Percentiles rank a stretch among this genome's conserved stretches.
Conservation (phyloP, 2,329 filamentous ascomycete genomes). For the Penicillium sp. region DNA sequence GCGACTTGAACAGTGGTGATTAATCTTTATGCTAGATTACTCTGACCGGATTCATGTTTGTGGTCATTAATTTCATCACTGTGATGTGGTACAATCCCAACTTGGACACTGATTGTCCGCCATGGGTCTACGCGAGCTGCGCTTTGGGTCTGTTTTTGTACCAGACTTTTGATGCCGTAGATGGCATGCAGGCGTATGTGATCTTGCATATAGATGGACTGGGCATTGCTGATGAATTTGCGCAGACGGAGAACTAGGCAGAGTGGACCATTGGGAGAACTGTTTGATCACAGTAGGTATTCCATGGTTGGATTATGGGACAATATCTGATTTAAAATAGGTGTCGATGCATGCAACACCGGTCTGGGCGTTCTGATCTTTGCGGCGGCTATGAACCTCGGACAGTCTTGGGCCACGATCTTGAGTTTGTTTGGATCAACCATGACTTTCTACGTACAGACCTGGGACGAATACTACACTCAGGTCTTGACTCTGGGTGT, state of each 20-base stretch:
- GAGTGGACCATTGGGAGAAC: constrained; percentile 88
- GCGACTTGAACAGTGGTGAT: not conserved
- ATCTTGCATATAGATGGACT: not conserved
- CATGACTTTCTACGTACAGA: constrained; percentile 97
- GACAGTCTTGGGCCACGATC: constrained; percentile 87
- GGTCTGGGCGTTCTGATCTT: constrained; percentile 92
- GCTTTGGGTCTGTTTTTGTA: constrained; percentile 88
- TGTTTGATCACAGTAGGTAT: constrained; percentile 83
- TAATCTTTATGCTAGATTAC: constrained; percentile 62
- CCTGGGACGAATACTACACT: constrained; percentile 99
- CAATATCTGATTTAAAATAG: constrained; percentile 28
- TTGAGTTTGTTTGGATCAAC: constrained; percentile 78
- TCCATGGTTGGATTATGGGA: not conserved
- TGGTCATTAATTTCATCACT: constrained; percentile 85
- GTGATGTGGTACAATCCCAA: constrained; percentile 95
- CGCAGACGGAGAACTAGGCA: constrained; percentile 79
- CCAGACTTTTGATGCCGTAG: constrained; percentile 97
- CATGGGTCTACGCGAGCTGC: constrained; percentile 95
- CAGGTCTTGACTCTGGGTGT: constrained; percentile 90
- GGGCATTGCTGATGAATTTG: constrained; percentile 5
- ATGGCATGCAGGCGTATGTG: constrained; percentile 85
- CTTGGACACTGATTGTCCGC: constrained; percentile 86
- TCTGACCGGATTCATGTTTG: constrained; percentile 83
- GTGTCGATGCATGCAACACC: constrained; percentile 93
- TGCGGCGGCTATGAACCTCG: constrained; percentile 86